Percentiles rank a stretch among this genome's conserved stretches.
Conservation (phyloP, 805 yeast genomes). For the Wickerhamiella allomyrinae region DNA sequence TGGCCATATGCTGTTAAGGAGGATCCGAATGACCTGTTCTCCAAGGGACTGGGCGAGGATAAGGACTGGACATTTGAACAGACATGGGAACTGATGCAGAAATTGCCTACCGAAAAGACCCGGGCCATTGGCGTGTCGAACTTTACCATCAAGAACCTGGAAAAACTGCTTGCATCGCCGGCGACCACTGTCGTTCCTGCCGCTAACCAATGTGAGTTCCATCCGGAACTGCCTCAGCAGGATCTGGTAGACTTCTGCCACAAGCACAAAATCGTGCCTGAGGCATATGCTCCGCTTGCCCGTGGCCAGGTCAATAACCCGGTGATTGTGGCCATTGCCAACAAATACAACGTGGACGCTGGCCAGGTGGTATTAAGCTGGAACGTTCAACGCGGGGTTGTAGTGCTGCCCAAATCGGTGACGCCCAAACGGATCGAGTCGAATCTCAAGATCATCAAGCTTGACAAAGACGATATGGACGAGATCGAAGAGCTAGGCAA, state of each 20-base stretch:
- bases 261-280: constrained; percentile 38
- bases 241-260: constrained; percentile 41
- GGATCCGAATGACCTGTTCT: constrained; percentile 27
- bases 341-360: constrained; percentile 37
- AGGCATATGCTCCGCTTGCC: constrained; percentile 72
- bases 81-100: constrained; percentile 48
- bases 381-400: constrained; percentile 46
- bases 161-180: constrained; percentile 30
- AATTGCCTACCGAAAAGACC: constrained; percentile 34
- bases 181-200: constrained; percentile 46
- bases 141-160: constrained; percentile 38
- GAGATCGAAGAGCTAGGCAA: constrained; percentile 20
- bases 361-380: constrained; percentile 51
- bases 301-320: constrained; percentile 37
- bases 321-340: constrained; percentile 38
- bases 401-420: constrained; percentile 55
- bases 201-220: constrained; percentile 59
- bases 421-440: constrained; percentile 45
- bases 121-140: constrained; percentile 65
- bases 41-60: constrained; percentile 19
- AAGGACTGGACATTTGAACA: constrained; percentile 32
- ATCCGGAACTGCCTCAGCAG: constrained; percentile 54
- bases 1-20: constrained; percentile 45
- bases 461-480: constrained; percentile 32
- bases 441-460: constrained; percentile 28